Conservation (phyloP, 2,329 filamentous ascomycete species). For the Fonsecaea multimorphosa region DNA sequence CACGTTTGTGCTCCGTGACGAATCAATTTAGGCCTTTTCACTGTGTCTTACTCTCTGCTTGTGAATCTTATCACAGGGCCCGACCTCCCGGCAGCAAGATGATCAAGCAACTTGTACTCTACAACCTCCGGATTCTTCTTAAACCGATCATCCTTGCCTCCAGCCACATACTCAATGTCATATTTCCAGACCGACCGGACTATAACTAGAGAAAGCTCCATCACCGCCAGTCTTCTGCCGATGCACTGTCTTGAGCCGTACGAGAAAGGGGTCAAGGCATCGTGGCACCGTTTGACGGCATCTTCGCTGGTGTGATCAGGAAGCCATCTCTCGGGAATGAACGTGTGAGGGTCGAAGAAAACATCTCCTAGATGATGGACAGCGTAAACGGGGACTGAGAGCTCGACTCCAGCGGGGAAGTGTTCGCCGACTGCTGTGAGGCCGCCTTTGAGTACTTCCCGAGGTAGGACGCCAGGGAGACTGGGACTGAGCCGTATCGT, state of each 20-base stretch:
- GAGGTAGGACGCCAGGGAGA: constrained; percentile 40
- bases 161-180: constrained; percentile 6
- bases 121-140: neutral
- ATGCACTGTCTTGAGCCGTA: constrained; percentile 17
- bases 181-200: constrained; percentile 10
- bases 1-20: neutral
- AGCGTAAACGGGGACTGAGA: constrained; percentile 44
- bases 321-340: constrained; percentile 34
- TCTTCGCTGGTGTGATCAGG: constrained; percentile 47
- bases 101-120: constrained; percentile 2
- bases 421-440: constrained; percentile 39
- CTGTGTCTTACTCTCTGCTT: neutral
- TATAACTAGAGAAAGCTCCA: constrained; percentile 3
- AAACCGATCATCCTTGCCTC: constrained; percentile 12
- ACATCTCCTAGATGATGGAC: constrained; percentile 45
- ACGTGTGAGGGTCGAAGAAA: constrained; percentile 41
- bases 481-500: constrained; percentile 49
- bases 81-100: neutral
- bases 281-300: constrained; percentile 51
- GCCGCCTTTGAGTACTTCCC: constrained; percentile 43
- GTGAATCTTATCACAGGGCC: neutral
- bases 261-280: constrained; percentile 16
- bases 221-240: constrained; percentile 7
- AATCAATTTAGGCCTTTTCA: neutral
- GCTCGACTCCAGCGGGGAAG: constrained; percentile 43